Conservation (phyloP, 2,329 filamentous ascomycete genomes). For the Venturia asperata region DNA sequence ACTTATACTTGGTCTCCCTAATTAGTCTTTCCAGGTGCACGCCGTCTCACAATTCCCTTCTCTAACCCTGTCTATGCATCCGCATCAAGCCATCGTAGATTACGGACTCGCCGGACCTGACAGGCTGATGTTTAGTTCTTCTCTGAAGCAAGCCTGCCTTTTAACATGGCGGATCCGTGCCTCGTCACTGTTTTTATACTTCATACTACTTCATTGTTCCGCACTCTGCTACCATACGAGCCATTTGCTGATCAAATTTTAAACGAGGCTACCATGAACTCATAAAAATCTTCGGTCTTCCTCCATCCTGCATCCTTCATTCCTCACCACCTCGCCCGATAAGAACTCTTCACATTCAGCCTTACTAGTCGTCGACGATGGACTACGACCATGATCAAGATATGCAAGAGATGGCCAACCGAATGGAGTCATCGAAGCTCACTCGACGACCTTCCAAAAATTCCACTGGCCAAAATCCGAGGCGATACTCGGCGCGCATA, state of each 20-base stretch:
- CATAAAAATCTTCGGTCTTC: neutral
- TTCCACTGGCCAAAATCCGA: neutral
- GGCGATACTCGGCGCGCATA: conserved; percentile 13
- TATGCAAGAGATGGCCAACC: conserved; percentile 3
- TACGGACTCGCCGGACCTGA: conserved; percentile 11
- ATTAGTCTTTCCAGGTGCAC: conserved; percentile 15
- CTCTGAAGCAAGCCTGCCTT: conserved; percentile 10
- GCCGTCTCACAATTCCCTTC: conserved; percentile 13
- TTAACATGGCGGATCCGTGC: neutral
- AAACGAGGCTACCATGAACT: neutral
- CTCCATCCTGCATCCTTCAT: neutral
- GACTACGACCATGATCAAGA: conserved; percentile 11
- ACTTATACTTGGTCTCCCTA: conserved; percentile 16
- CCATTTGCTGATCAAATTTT: conserved; percentile 1
- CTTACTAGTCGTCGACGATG: neutral
- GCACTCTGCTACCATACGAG: neutral
- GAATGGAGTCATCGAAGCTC: neutral
- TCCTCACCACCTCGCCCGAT: too few species aligned
- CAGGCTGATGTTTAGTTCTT: conserved; percentile 14
- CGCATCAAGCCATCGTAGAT: conserved; percentile 12
- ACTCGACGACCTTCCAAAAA: neutral
- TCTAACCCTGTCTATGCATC: conserved; percentile 13
- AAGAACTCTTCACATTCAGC: too few species aligned
- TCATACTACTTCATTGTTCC: conserved; percentile 7
- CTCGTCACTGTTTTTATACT: conserved; percentile 13